A percentile compares a stretch with the other conserved stretches of the same genome.
Evolutionary conservation across 2,329 filamentous ascomycete genomes (phyloP).

Genomic region (Penicillium concentricum): DNA sequence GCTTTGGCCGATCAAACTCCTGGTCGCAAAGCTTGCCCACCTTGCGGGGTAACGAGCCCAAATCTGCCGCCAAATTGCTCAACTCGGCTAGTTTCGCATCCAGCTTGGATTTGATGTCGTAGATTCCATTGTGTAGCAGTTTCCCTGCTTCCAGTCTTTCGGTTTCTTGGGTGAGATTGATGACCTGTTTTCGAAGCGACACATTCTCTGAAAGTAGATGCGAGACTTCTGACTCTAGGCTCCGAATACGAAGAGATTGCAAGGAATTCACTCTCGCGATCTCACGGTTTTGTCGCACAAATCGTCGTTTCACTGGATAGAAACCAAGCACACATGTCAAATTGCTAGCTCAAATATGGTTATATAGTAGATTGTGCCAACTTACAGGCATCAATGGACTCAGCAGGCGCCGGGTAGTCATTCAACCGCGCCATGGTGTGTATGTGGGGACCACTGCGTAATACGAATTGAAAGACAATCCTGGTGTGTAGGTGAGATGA

Average conservation of each 20-base stretch:
- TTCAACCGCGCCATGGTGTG: constrained; percentile 51
- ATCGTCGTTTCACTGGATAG: constrained; percentile 59
- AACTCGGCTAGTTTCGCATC: constrained; percentile 59
- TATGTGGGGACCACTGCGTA: constrained; percentile 3
- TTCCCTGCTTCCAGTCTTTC: constrained; percentile 48
- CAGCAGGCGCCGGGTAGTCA: constrained; percentile 44
- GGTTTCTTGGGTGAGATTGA: constrained; percentile 56
- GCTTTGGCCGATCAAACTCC: constrained; percentile 14
- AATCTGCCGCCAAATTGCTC: constrained; percentile 53
- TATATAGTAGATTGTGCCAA: constrained; percentile 4
- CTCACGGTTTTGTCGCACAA: constrained; percentile 65
- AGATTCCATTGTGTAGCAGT: constrained; percentile 48
- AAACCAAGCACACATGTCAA: constrained; percentile 11
- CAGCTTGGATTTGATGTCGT: constrained; percentile 54
- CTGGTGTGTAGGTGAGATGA: background rate
- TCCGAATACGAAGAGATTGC: constrained; percentile 64
- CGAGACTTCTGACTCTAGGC: constrained; percentile 61
- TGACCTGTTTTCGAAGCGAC: constrained; percentile 57
- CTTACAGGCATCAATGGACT: constrained; percentile 51
- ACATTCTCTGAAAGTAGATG: constrained; percentile 62
- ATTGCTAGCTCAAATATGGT: background rate
- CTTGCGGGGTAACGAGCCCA: constrained; percentile 47
- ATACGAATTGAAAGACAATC: background rate
- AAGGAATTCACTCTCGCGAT: constrained; percentile 63
- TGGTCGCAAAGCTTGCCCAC: constrained; percentile 22